phyloP scores from a whole-genome alignment of 495 filamentous ascomycete genomes.

The Penicillium tannophilum region DNA sequence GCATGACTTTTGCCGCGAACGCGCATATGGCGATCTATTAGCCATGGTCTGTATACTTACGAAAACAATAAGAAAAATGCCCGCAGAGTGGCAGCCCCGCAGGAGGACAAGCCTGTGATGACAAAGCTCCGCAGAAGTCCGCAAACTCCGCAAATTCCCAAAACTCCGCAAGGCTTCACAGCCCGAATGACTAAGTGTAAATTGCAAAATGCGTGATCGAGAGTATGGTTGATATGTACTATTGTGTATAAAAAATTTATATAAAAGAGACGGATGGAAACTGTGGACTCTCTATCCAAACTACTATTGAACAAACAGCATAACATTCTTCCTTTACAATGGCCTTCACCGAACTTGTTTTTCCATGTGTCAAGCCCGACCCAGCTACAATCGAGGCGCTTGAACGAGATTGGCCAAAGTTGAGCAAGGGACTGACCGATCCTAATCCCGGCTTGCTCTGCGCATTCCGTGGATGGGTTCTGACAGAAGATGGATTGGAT shows the following conservation, averaged over 20 bases:
- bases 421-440: slow-evolving; percentile 7
- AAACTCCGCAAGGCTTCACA: slow-evolving; percentile 10
- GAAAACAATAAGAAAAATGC: neutral
- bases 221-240: no score
- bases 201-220: neutral
- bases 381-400: slow-evolving; percentile 6
- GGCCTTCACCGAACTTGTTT: slow-evolving; percentile 13
- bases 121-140: neutral
- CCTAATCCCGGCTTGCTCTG: slow-evolving; percentile 11
- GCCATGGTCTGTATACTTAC: slow-evolving; percentile 5
- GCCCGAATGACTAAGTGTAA: neutral
- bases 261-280: no score
- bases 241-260: no score
- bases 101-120: neutral
- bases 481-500: slow-evolving; percentile 12
- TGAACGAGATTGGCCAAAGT: slow-evolving; percentile 4
- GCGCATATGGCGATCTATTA: neutral
- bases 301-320: neutral
- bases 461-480: slow-evolving; percentile 8
- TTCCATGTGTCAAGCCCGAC: slow-evolving; percentile 5
- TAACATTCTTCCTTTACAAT: slow-evolving; percentile 1
- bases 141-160: neutral
- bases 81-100: neutral
- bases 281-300: neutral
- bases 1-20: slow-evolving; percentile 23